phyloP scores from a whole-genome alignment of 2,329 filamentous ascomycete species.

The Hymenoscyphus infarciens region DNA sequence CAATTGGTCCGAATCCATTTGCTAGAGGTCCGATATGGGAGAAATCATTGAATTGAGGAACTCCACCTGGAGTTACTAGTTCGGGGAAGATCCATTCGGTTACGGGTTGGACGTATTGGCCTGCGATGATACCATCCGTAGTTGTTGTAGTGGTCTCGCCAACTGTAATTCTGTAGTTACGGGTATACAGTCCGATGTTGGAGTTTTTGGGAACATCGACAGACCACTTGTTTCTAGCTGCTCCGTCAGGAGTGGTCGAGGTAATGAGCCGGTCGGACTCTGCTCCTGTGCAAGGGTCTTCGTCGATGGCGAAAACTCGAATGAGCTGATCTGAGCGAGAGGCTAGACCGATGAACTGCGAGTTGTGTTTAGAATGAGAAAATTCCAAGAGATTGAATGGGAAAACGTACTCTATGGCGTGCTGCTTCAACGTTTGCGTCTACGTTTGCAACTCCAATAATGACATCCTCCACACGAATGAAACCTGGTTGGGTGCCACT shows the following conservation, averaged over 20 bases:
- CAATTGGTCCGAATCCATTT: conserved; percentile 31
- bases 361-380: neutral
- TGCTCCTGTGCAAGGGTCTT: conserved; percentile 42
- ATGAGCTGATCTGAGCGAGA: conserved; percentile 38
- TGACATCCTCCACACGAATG: conserved; percentile 42
- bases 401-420: conserved; percentile 21
- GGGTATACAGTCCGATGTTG: conserved; percentile 36
- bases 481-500: conserved; percentile 38
- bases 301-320: conserved; percentile 39
- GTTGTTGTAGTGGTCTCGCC: conserved; percentile 36
- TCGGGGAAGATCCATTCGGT: conserved; percentile 45
- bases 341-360: conserved; percentile 39
- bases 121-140: conserved; percentile 40
- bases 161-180: conserved; percentile 41
- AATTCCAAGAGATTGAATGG: conserved; percentile 16
- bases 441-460: conserved; percentile 39
- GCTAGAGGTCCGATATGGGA: conserved; percentile 34
- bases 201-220: conserved; percentile 33
- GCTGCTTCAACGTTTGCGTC: conserved; percentile 38
- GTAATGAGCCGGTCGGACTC: conserved; percentile 38
- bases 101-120: conserved; percentile 41
- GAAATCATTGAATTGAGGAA: conserved; percentile 37
- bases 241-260: conserved; percentile 32
- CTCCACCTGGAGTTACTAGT: conserved; percentile 37
- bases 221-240: conserved; percentile 40